phyloP scores from a whole-genome alignment of 2,329 filamentous ascomycete genomes.

The Xylaria sp. region DNA sequence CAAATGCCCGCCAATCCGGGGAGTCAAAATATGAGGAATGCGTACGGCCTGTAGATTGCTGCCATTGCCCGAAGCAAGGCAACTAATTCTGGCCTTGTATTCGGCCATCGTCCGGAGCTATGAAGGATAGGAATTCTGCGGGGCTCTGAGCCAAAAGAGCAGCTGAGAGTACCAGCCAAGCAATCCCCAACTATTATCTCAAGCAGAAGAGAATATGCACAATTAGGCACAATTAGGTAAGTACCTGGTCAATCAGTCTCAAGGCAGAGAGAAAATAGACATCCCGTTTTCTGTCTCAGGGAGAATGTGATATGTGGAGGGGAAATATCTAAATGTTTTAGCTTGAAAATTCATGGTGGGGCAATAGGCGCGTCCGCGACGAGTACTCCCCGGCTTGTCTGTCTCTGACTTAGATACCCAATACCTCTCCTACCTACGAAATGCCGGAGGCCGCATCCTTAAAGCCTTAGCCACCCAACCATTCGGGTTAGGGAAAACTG shows the following conservation, averaged over 20 bases:
- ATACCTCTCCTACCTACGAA: not conserved
- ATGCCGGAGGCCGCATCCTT: not conserved
- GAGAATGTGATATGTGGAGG: slow-evolving; percentile 28
- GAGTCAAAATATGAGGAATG: not conserved
- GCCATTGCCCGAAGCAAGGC: slow-evolving; percentile 39
- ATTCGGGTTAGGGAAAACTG: not conserved
- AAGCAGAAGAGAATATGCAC: not conserved
- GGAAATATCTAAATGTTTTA: slow-evolving; percentile 28
- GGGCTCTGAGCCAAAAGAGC: not conserved
- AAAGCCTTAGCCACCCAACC: not conserved
- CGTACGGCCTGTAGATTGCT: slow-evolving; percentile 36
- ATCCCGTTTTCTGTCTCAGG: not conserved
- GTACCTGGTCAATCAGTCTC: slow-evolving; percentile 4
- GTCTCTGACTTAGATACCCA: not conserved
- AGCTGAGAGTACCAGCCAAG: not conserved
- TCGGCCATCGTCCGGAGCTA: slow-evolving; percentile 27
- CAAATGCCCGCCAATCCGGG: not conserved
- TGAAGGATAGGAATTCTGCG: slow-evolving; percentile 1
- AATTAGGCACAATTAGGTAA: not conserved
- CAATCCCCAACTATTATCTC: not conserved
- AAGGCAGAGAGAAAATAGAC: slow-evolving; percentile 4
- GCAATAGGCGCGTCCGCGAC: slow-evolving; percentile 29
- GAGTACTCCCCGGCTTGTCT: not conserved
- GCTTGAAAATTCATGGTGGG: slow-evolving; percentile 30
- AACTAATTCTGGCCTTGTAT: slow-evolving; percentile 37